Percentiles rank a stretch among this genome's conserved stretches.
Conservation (phyloP, 1,139 yeast species). For the Scheffersomyces quercinus region DNA sequence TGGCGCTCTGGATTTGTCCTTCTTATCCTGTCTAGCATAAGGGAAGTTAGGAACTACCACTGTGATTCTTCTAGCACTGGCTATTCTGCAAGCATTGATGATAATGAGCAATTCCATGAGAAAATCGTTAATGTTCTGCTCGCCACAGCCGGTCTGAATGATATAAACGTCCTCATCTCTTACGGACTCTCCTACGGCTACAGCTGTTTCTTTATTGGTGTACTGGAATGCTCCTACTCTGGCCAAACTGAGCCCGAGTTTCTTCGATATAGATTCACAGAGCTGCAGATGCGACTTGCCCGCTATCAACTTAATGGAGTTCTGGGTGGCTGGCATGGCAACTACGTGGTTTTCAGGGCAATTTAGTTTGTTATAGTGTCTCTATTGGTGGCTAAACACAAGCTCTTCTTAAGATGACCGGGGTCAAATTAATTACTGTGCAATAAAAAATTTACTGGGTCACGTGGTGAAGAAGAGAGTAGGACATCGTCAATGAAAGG, state of each 20-base stretch:
- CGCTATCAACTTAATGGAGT: conserved; percentile 83
- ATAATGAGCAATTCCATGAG: conserved; percentile 70
- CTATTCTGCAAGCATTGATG: conserved; percentile 76
- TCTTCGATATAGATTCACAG: conserved; percentile 71
- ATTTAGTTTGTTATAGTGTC: too few species aligned
- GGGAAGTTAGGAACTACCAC: conserved; percentile 82
- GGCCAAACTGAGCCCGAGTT: conserved; percentile 64
- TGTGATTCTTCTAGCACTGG: conserved; percentile 77
- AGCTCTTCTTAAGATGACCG: too few species aligned
- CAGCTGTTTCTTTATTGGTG: conserved; percentile 57
- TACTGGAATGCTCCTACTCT: conserved; percentile 47
- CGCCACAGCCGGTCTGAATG: conserved; percentile 72
- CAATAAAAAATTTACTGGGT: too few species aligned
- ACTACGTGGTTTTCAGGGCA: too few species aligned
- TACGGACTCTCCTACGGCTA: conserved; percentile 72
- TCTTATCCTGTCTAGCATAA: conserved; percentile 81
- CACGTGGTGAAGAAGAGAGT: too few species aligned
- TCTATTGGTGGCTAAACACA: background rate
- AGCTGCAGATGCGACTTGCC: conserved; percentile 90
- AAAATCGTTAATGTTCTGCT: conserved; percentile 56
- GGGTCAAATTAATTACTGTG: too few species aligned
- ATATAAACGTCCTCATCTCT: conserved; percentile 79
- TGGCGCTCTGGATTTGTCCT: conserved; percentile 80
- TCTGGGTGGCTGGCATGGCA: conserved; percentile 25
- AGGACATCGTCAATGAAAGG: too few species aligned